phyloP scores from a whole-genome alignment of 345 rosid genomes.

The Rhodamnia argentea region DNA sequence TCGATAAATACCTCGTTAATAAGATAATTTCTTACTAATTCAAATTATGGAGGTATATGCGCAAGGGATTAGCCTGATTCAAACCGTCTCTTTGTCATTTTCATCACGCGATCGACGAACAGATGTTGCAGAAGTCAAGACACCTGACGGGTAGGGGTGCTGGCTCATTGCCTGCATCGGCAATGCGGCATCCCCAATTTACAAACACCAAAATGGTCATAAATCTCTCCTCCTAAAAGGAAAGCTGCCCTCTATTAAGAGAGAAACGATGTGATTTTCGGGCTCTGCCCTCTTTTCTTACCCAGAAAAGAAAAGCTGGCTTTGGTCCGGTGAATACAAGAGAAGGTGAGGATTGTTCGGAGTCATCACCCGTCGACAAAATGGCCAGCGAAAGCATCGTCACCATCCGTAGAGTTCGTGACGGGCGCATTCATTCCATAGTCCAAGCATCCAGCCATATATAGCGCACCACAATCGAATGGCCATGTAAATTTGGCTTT shows the following conservation, averaged over 20 bases:
- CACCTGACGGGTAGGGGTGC: not conserved
- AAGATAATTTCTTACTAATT: not conserved
- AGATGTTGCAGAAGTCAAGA: not conserved
- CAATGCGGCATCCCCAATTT: not conserved
- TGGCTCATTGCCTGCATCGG: not conserved
- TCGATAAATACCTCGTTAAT: not conserved
- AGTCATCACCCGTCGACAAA: not conserved
- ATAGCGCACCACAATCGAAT: too few relatives aligned
- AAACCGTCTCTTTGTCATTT: too few relatives aligned
- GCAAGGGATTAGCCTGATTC: not conserved
- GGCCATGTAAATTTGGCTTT: too few relatives aligned
- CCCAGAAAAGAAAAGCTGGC: too few relatives aligned
- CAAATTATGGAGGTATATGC: not conserved
- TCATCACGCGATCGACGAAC: too few relatives aligned
- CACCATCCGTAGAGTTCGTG: too few relatives aligned
- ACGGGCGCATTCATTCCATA: not conserved
- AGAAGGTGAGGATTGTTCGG: not conserved
- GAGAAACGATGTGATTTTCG: too few relatives aligned
- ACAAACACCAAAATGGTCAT: not conserved
- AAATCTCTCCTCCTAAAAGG: not conserved
- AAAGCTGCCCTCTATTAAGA: not conserved
- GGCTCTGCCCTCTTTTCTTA: too few relatives aligned
- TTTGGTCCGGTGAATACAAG: not conserved
- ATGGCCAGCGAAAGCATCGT: not conserved
- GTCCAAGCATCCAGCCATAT: too few relatives aligned